phyloP scores from a whole-genome alignment of 768 basidiomycete species.

The Boletus reticulatus region DNA sequence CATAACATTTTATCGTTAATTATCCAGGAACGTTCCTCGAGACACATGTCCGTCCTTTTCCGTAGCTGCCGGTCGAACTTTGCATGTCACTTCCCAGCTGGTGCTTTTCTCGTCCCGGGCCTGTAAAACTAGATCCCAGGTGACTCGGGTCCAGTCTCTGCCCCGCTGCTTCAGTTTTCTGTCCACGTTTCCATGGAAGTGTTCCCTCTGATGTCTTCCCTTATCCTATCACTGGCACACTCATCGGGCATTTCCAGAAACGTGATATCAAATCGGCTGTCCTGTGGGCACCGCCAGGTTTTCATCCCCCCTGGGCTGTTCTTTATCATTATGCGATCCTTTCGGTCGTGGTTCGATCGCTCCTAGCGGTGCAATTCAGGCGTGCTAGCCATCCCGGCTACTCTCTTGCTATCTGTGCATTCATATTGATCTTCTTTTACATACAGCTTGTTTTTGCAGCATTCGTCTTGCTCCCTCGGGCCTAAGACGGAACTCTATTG shows the following conservation, averaged over 20 bases:
- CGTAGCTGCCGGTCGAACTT: constrained; percentile 20
- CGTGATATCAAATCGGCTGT: constrained; percentile 32
- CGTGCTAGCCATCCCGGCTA: constrained; percentile 18
- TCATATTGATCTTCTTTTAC: constrained; percentile 30
- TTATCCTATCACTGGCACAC: constrained; percentile 9
- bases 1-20: constrained; percentile 27
- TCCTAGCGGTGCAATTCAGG: constrained; percentile 23
- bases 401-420: constrained; percentile 22
- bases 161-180: background rate
- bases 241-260: constrained; percentile 31
- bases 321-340: constrained; percentile 30
- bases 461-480: constrained; percentile 23
- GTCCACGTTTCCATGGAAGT: constrained; percentile 23
- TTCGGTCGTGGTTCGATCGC: constrained; percentile 30
- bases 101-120: background rate
- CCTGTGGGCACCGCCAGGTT: constrained; percentile 31
- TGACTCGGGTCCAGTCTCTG: background rate
- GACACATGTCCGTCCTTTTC: constrained; percentile 18
- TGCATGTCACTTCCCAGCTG: constrained; percentile 10
- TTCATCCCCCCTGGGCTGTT: constrained; percentile 21
- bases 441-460: constrained; percentile 24
- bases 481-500: constrained; percentile 31
- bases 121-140: background rate
- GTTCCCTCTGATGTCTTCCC: constrained; percentile 3
- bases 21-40: constrained; percentile 33